Evolutionary conservation across 805 yeast genomes (phyloP).

Genomic region (Candida ascalaphidarum): DNA sequence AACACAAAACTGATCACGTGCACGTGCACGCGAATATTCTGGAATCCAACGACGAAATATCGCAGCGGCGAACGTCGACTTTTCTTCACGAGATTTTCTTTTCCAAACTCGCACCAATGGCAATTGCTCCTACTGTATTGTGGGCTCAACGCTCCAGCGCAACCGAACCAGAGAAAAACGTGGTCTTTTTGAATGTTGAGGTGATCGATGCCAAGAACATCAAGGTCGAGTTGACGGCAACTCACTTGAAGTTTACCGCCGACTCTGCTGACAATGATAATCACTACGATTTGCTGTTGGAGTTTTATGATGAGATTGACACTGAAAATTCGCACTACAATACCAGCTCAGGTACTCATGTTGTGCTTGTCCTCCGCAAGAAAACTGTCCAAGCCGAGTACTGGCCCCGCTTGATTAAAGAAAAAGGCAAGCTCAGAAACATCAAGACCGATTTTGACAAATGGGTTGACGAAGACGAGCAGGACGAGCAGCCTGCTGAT

Average conservation of each 20-base stretch:
- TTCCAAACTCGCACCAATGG: too few species aligned
- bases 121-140: constrained; percentile 54
- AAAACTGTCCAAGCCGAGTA: constrained; percentile 59
- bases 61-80: too few species aligned
- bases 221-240: constrained; percentile 51
- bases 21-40: too few species aligned
- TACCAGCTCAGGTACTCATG: constrained; percentile 49
- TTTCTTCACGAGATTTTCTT: too few species aligned
- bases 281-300: constrained; percentile 59
- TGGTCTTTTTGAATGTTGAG: constrained; percentile 65
- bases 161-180: constrained; percentile 63
- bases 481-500: constrained; percentile 56
- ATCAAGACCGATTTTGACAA: constrained; percentile 92
- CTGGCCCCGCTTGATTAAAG: constrained; percentile 95
- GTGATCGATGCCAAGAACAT: constrained; percentile 62
- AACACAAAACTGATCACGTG: too few species aligned
- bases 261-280: constrained; percentile 34
- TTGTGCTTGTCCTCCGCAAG: constrained; percentile 63
- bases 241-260: constrained; percentile 44
- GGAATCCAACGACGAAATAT: too few species aligned
- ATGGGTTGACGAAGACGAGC: constrained; percentile 99
- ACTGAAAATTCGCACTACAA: constrained; percentile 52
- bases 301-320: constrained; percentile 70
- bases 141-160: constrained; percentile 97
- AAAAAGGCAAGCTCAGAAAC: constrained; percentile 68